phyloP scores from a whole-genome alignment of 1,139 yeast species.

The Maudiozyma humilis region DNA sequence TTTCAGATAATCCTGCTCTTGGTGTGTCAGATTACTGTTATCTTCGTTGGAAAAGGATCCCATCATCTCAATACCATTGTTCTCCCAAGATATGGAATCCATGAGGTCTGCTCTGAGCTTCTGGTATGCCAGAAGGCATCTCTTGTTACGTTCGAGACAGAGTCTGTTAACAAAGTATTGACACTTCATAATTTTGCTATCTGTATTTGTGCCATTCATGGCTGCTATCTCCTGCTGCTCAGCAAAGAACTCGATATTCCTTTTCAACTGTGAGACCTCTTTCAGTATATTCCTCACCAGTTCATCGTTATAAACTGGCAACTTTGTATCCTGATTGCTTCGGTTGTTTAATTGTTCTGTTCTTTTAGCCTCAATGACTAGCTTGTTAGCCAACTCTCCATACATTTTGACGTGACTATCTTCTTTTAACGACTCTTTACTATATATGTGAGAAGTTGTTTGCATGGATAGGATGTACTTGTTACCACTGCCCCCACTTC shows the following conservation, averaged over 20 bases:
- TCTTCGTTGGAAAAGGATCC: conserved; percentile 14
- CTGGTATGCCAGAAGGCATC: conserved; percentile 82
- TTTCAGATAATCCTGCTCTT: conserved; percentile 72
- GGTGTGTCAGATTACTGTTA: conserved; percentile 51
- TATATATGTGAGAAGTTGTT: too few species aligned
- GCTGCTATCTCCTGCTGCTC: conserved; percentile 26
- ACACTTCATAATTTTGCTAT: conserved; percentile 49
- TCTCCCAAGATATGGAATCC: conserved; percentile 64
- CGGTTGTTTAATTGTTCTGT: conserved; percentile 44
- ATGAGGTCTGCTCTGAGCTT: conserved; percentile 59
- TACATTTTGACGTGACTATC: conserved; percentile 65
- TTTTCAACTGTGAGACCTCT: conserved; percentile 52
- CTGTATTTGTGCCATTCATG: conserved; percentile 13
- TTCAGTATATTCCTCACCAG: conserved; percentile 51
- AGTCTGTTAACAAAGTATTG: conserved; percentile 75
- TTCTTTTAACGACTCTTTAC: too few species aligned
- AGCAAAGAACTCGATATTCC: conserved; percentile 33
- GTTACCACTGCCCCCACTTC: too few species aligned
- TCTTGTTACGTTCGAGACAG: conserved; percentile 76
- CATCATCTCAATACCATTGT: conserved; percentile 27
- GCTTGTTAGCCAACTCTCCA: conserved; percentile 79
- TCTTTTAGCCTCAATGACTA: conserved; percentile 77
- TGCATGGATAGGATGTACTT: too few species aligned
- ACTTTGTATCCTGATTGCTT: conserved; percentile 19
- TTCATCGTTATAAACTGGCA: conserved; percentile 72